phyloP scores from a whole-genome alignment of 129 eudicot genomes.

The Escallonia rubra region DNA sequence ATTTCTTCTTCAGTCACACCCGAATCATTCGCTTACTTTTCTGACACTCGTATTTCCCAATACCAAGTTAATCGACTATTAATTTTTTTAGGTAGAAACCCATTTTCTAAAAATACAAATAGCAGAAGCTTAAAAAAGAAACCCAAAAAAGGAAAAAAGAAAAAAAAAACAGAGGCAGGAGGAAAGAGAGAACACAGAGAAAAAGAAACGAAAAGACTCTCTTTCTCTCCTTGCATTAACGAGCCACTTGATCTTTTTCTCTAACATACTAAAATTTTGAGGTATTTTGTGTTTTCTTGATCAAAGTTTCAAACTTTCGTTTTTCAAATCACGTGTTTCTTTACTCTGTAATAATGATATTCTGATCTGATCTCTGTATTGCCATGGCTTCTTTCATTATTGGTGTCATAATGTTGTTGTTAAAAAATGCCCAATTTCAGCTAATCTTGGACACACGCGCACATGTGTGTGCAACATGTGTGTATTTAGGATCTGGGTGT shows the following conservation, averaged over 20 bases:
- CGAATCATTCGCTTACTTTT: neutral
- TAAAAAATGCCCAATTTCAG: constrained; percentile 3
- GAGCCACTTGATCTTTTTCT: constrained; percentile 2
- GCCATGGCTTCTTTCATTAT: constrained; percentile 9
- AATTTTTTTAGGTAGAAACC: neutral
- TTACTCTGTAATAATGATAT: constrained; percentile 5
- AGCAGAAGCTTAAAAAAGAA: neutral
- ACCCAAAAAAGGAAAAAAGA: neutral
- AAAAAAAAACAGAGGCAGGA: neutral
- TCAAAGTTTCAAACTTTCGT: constrained; percentile 8
- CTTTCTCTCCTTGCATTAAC: constrained; percentile 12
- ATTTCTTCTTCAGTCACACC: neutral
- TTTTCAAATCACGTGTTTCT: constrained; percentile 7
- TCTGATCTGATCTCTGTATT: constrained; percentile 26
- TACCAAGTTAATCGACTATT: no score
- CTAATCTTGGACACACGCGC: neutral
- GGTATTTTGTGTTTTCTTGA: constrained; percentile 1
- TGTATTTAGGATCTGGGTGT: neutral
- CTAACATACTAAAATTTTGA: neutral
- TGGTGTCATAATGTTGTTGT: neutral
- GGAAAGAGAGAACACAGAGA: neutral
- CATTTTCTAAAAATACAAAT: neutral
- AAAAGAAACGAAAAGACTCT: constrained; percentile 3
- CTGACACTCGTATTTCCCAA: neutral
- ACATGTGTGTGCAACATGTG: neutral